These are phyloP conservation scores for Pouteria glomerata DNA, from an alignment of 148 eudicot species.

Conservation along the genomic window DNA sequence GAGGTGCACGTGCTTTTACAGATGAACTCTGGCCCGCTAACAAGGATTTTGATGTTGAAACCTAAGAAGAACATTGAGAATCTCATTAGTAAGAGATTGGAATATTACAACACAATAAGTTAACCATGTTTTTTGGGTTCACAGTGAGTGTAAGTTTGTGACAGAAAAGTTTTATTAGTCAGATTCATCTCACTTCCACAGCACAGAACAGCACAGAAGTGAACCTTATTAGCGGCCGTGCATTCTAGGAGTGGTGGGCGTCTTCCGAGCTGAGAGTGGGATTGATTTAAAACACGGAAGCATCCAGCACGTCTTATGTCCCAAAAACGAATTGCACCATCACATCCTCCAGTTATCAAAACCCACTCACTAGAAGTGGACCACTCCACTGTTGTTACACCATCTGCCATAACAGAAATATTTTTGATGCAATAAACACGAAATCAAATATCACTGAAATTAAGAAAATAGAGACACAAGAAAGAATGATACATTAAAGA, in stretches of 20 bases:
- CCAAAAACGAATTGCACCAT: constrained; percentile 98
- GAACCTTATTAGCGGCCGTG: constrained; percentile 56
- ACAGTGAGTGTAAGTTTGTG: background rate
- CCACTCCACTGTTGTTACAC: constrained; percentile 94
- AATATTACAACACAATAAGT: background rate
- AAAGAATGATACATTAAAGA: background rate
- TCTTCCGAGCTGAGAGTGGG: constrained; percentile 88
- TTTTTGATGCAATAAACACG: constrained; percentile 3
- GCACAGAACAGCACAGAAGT: background rate
- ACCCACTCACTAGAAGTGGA: constrained; percentile 96
- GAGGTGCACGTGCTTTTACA: constrained; percentile 42
- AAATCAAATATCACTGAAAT: background rate
- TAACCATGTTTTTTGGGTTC: background rate
- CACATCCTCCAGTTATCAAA: constrained; percentile 91
- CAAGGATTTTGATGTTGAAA: constrained; percentile 42
- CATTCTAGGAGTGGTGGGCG: constrained; percentile 60
- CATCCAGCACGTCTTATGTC: constrained; percentile 98
- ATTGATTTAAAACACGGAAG: constrained; percentile 81
- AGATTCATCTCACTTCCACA: background rate
- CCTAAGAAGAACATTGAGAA: constrained; percentile 25
- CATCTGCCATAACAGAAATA: constrained; percentile 43
- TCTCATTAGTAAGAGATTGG: background rate
- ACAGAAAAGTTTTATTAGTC: background rate
- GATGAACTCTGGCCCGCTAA: constrained; percentile 43
- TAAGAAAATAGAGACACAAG: background rate